Evolutionary conservation across 2,329 filamentous ascomycete genomes (phyloP).

Genomic region (Blumeria hordei): DNA sequence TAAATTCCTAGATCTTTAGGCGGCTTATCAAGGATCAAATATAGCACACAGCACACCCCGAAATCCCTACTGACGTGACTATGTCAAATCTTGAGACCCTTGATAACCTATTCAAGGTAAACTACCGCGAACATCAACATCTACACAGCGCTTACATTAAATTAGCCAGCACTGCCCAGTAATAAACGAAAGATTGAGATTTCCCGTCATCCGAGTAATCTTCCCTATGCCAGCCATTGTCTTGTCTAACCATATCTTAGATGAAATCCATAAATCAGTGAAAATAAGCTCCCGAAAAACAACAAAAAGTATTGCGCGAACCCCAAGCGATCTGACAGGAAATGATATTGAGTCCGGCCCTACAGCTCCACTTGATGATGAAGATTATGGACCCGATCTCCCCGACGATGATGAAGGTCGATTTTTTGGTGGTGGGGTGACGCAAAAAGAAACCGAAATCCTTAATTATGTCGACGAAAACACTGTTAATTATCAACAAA

Average conservation of each 20-base stretch:
- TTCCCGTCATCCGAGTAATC: slow-evolving; percentile 34
- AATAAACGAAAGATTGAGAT: slow-evolving; percentile 41
- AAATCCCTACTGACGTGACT: no score
- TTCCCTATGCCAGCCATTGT: slow-evolving; percentile 3
- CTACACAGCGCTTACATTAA: slow-evolving; percentile 6
- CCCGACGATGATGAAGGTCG: slow-evolving; percentile 72
- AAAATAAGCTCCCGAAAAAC: slow-evolving; percentile 24
- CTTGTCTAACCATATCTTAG: slow-evolving; percentile 16
- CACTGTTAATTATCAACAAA: slow-evolving; percentile 21
- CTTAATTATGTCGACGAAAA: slow-evolving; percentile 67
- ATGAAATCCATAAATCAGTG: slow-evolving; percentile 38
- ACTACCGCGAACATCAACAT: background rate
- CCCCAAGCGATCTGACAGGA: slow-evolving; percentile 12
- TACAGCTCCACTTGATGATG: slow-evolving; percentile 26
- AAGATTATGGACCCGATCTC: slow-evolving; percentile 27
- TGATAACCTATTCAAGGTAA: slow-evolving; percentile 13
- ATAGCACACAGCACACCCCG: no score
- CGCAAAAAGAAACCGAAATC: slow-evolving; percentile 53
- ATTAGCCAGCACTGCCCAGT: slow-evolving; percentile 15
- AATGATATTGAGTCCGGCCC: slow-evolving; percentile 22
- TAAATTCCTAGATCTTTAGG: no score
- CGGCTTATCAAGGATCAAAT: no score
- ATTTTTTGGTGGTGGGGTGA: slow-evolving; percentile 87
- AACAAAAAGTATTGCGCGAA: slow-evolving; percentile 13
- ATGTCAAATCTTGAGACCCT: slow-evolving; percentile 10